Conservation (phyloP, 768 basidiomycete species). For the Tricholoma hemisulphureum region DNA sequence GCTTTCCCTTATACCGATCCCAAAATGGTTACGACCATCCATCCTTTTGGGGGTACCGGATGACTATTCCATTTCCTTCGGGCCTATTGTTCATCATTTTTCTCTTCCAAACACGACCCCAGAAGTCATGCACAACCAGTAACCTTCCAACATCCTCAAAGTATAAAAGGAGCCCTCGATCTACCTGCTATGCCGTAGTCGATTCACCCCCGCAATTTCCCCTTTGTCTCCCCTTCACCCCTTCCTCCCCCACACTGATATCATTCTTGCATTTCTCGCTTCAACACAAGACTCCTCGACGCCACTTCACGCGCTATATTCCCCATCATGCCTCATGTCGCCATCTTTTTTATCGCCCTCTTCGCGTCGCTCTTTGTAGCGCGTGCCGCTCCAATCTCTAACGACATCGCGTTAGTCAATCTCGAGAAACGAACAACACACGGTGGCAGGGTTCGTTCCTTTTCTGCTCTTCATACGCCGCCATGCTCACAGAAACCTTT, state of each 20-base stretch:
- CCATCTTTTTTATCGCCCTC: constrained; percentile 36
- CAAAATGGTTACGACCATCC: constrained; percentile 3
- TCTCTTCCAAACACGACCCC: constrained; percentile 12
- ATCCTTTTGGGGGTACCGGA: neutral
- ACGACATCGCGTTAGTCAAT: constrained; percentile 22
- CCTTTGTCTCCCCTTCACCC: too few relatives aligned
- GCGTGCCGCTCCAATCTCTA: constrained; percentile 46
- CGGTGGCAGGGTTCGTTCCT: constrained; percentile 51
- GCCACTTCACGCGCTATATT: constrained; percentile 10
- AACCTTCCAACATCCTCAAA: constrained; percentile 7
- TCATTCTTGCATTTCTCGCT: neutral
- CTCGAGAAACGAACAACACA: constrained; percentile 55
- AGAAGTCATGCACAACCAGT: neutral
- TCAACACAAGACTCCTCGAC: constrained; percentile 1
- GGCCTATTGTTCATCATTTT: constrained; percentile 9
- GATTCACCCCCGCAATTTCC: constrained; percentile 14
- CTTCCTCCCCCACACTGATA: constrained; percentile 14
- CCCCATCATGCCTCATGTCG: constrained; percentile 39
- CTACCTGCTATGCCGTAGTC: constrained; percentile 17
- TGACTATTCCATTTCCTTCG: constrained; percentile 1
- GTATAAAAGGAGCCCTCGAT: constrained; percentile 22
- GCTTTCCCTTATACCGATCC: constrained; percentile 4
- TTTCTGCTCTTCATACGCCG: neutral
- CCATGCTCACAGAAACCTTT: constrained; percentile 5
- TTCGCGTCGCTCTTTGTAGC: constrained; percentile 41